A percentile compares a stretch with the other conserved stretches of the same genome.
phyloP scores from a whole-genome alignment of 176 grass and related monocot genomes.

The Triticum turgidum region DNA sequence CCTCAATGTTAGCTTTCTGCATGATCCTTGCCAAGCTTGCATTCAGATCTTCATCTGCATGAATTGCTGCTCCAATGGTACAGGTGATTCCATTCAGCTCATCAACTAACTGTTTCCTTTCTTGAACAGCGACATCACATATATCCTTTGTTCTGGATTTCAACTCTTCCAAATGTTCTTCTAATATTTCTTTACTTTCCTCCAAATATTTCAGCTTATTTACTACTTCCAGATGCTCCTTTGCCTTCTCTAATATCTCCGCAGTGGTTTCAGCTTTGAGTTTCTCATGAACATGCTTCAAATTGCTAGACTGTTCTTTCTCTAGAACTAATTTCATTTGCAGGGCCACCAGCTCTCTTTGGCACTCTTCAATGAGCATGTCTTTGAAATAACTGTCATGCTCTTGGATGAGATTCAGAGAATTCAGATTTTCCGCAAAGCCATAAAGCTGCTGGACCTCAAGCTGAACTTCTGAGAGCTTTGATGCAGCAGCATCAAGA shows the following conservation, averaged over 20 bases:
- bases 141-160: slow-evolving; percentile 35
- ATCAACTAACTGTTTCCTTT: slow-evolving; percentile 48
- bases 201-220: slow-evolving; percentile 39
- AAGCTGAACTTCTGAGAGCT: slow-evolving; percentile 48
- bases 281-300: slow-evolving; percentile 43
- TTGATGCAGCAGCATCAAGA: slow-evolving; percentile 43
- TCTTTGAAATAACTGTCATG: slow-evolving; percentile 54
- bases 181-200: slow-evolving; percentile 40
- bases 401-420: slow-evolving; percentile 48
- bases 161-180: slow-evolving; percentile 40
- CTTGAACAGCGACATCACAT: slow-evolving; percentile 18
- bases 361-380: slow-evolving; percentile 40
- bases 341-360: slow-evolving; percentile 39
- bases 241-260: slow-evolving; percentile 43
- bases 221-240: slow-evolving; percentile 38
- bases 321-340: slow-evolving; percentile 36
- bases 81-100: slow-evolving; percentile 39
- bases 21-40: slow-evolving; percentile 45
- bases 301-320: slow-evolving; percentile 34
- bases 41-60: slow-evolving; percentile 38
- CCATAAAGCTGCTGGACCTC: slow-evolving; percentile 47
- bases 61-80: slow-evolving; percentile 37
- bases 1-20: slow-evolving; percentile 42
- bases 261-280: slow-evolving; percentile 40
- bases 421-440: slow-evolving; percentile 41